Percentiles rank a stretch among this genome's conserved stretches.
Evolutionary conservation across 2,329 filamentous ascomycete species (phyloP).

Genomic region (Diaporthe sp.): DNA sequence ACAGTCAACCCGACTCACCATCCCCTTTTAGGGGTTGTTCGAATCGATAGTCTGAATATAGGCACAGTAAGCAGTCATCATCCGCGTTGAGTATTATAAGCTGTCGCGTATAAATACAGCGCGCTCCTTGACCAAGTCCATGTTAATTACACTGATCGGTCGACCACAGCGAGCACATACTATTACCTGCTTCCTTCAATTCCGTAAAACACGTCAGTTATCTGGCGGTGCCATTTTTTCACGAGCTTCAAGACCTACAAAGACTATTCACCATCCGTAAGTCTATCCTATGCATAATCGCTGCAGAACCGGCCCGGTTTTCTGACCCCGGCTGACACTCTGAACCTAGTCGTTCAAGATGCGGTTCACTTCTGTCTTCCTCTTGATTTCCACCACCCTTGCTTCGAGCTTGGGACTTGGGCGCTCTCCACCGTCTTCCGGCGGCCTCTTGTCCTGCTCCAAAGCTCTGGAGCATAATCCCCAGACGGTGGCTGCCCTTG

Average conservation of each 20-base stretch:
- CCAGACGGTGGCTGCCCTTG: conserved; percentile 15
- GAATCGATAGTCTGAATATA: conserved; percentile 3
- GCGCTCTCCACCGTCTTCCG: background rate
- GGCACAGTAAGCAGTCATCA: conserved; percentile 1
- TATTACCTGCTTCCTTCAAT: background rate
- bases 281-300: background rate
- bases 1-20: background rate
- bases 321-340: background rate
- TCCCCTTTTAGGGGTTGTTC: background rate
- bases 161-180: background rate
- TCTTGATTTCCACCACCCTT: background rate
- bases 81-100: background rate
- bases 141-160: background rate
- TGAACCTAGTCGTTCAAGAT: background rate
- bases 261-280: background rate
- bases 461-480: background rate
- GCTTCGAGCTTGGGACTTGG: background rate
- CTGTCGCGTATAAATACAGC: background rate
- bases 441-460: background rate
- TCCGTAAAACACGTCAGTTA: background rate
- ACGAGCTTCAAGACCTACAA: background rate
- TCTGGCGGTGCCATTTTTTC: background rate
- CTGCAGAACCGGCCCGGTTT: background rate
- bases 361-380: background rate
- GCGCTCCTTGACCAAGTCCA: background rate